phyloP scores from a whole-genome alignment of 2,329 filamentous ascomycete genomes.

The Penicillium sp. region DNA sequence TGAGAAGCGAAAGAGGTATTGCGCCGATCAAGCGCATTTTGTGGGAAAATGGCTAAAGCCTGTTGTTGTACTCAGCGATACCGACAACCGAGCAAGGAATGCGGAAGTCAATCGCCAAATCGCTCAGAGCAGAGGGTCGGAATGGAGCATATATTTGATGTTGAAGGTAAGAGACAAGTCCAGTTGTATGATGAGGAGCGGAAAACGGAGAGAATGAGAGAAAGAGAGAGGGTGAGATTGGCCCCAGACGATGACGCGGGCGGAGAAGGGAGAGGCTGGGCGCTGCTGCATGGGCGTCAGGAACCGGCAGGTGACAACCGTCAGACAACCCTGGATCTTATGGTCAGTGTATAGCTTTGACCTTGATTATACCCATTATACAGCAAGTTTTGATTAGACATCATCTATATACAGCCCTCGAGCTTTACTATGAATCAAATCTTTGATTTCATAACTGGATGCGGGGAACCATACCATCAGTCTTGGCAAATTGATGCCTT shows the following conservation, averaged over 20 bases:
- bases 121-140: background rate
- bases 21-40: conserved; percentile 31
- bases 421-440: no score
- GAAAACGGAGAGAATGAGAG: conserved; percentile 3
- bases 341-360: background rate
- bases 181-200: conserved; percentile 8
- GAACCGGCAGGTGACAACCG: conserved; percentile 9
- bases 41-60: conserved; percentile 12
- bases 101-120: conserved; percentile 9
- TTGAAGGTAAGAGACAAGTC: conserved; percentile 4
- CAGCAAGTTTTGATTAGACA: background rate
- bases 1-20: conserved; percentile 26
- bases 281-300: conserved; percentile 20
- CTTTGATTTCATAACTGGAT: background rate
- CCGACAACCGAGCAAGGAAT: conserved; percentile 10
- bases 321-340: background rate
- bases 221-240: conserved; percentile 17
- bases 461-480: conserved; percentile 1
- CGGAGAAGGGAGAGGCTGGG: conserved; percentile 30
- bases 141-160: conserved; percentile 1
- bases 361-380: background rate
- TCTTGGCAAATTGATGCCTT: background rate
- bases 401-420: no score
- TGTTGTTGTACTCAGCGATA: conserved; percentile 3
- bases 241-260: conserved; percentile 33